Base-by-base conservation (phyloP, 2,329 filamentous ascomycete species). In the Talaromyces rugulosus region DNA sequence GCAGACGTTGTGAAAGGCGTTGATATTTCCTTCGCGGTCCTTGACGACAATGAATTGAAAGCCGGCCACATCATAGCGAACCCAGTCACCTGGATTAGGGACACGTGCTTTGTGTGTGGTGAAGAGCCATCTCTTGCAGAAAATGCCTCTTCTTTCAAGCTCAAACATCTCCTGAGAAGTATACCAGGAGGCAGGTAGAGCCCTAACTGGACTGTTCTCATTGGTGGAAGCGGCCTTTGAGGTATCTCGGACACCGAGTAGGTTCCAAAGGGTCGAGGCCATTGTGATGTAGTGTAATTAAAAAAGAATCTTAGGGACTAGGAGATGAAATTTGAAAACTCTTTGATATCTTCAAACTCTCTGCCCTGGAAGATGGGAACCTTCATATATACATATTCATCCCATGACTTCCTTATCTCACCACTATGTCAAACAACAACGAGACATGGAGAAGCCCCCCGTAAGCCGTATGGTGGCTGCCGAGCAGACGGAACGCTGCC, bases 1-100 rank as follows among this genome's bases (percentile, higher is more conserved):
- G 73, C 85, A 87, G 60, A 86, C 76, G 67, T 87, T 87, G 74
- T 87, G 85, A 71, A 87, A 86, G 28, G 77, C 84, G 64, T 84
- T 82, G 71, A 87, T 81, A 5, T 79, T 78, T 9, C 80, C 80
- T 8, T 81, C 73, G 30, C 81, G 78, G 67, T 85, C 83, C 16
- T 73, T 74, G 58, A 78, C 75, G 11, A 87, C 71, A 66, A 87
- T 74, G 69, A 87, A 83, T 28, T 83, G 77, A 71, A 82, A 86
- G 12, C 81, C 84, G 6, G 84, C 83, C 5, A 85, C 75, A n/a
- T 81, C 76, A 65, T 80, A 87, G 36, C 78, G 78, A 12, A 85
- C 73, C 74, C 80, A 88, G 71, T 87, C 85, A 5, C 85, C 86
- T 6, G 77, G 67, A 56, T 84, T 81, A 62, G 71, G 70, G 50